Evolutionary conservation across 805 yeast species (phyloP).

Genomic region (Cyberlindnera suaveolens): DNA sequence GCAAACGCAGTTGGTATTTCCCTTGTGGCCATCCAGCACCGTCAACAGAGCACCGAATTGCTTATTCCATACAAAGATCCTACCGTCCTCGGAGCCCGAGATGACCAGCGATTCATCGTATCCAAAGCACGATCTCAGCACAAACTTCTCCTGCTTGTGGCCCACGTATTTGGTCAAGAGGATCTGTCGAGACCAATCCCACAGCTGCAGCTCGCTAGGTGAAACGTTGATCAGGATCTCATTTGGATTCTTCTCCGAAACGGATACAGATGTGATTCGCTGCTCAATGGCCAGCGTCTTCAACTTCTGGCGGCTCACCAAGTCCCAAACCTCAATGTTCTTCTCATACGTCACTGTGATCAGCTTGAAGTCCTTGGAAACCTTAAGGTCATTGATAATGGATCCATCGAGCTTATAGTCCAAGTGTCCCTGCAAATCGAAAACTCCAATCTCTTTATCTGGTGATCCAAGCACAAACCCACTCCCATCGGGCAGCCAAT

Average conservation of each 20-base stretch:
- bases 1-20: slow-evolving; percentile 69
- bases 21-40: slow-evolving; percentile 54
- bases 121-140: slow-evolving; percentile 75
- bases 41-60: slow-evolving; percentile 59
- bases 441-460: slow-evolving; percentile 54
- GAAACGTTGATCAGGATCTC: slow-evolving; percentile 57
- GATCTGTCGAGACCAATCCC: slow-evolving; percentile 62
- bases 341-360: slow-evolving; percentile 61
- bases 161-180: slow-evolving; percentile 64
- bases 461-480: slow-evolving; percentile 71
- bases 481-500: slow-evolving; percentile 56
- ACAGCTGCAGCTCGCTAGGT: slow-evolving; percentile 72
- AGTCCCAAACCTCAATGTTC: slow-evolving; percentile 54
- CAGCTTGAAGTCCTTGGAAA: slow-evolving; percentile 59
- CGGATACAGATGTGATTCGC: slow-evolving; percentile 57
- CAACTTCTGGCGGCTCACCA: slow-evolving; percentile 33
- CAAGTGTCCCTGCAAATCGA: slow-evolving; percentile 30
- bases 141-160: slow-evolving; percentile 60
- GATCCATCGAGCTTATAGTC: slow-evolving; percentile 28
- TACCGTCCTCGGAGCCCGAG: slow-evolving; percentile 83
- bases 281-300: slow-evolving; percentile 48
- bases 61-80: slow-evolving; percentile 72
- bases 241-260: slow-evolving; percentile 47
- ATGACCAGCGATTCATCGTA: slow-evolving; percentile 60
- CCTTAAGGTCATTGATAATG: slow-evolving; percentile 62